Conservation (phyloP, 2,329 filamentous ascomycete genomes). For the Ceratocystis lukuohia region DNA sequence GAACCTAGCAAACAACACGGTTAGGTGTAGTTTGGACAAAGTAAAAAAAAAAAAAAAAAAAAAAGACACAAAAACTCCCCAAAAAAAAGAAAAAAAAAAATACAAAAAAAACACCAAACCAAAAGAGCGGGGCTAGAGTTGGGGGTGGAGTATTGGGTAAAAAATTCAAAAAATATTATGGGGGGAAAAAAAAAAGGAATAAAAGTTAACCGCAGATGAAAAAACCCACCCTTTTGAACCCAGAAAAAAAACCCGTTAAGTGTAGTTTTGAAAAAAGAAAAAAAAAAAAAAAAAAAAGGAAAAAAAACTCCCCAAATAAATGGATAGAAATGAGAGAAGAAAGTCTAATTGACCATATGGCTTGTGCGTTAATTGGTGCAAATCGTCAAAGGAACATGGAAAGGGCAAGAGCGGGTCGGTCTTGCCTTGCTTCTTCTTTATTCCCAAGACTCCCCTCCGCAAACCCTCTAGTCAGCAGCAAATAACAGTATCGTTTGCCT, state of each 20-base stretch:
- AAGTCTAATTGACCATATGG: not conserved
- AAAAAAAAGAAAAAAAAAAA: too few species aligned
- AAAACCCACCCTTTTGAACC: too few species aligned
- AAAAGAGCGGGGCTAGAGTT: too few species aligned
- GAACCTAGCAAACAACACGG: not conserved
- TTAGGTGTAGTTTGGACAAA: not conserved
- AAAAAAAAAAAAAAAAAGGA: too few species aligned
- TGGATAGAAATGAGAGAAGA: not conserved
- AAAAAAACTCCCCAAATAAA: not conserved
- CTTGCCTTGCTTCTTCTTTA: not conserved
- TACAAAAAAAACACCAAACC: too few species aligned
- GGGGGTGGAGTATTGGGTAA: too few species aligned
- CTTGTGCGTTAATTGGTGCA: constrained; percentile 7
- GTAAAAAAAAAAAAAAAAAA: not conserved
- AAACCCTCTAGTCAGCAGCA: not conserved
- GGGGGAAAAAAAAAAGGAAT: too few species aligned
- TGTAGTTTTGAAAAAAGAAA: not conserved
- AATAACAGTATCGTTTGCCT: not conserved
- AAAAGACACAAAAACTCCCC: too few species aligned
- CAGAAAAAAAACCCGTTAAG: too few species aligned
- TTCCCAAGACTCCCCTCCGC: not conserved
- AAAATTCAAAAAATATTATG: too few species aligned
- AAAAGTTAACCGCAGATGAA: too few species aligned
- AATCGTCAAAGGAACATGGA: constrained; percentile 3
- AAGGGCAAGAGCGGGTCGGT: not conserved